Percentiles rank a stretch among this genome's conserved stretches.
Conservation (phyloP, 2,329 filamentous ascomycete species). For the Diaporthe caulivora region DNA sequence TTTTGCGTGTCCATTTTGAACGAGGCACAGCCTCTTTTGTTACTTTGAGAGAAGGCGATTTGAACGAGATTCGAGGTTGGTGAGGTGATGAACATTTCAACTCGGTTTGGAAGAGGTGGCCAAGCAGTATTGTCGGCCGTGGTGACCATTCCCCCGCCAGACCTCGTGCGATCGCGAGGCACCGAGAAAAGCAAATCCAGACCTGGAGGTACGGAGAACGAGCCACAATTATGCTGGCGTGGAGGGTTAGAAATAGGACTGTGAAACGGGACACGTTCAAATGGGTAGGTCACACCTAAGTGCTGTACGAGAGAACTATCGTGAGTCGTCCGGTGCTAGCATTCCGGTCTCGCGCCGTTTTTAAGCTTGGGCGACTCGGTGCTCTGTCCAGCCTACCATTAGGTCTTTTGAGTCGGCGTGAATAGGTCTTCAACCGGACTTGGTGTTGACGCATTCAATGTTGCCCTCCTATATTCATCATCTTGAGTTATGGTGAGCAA, state of each 20-base stretch:
- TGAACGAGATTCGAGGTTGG: no score
- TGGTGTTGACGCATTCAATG: background rate
- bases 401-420: background rate
- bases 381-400: background rate
- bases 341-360: background rate
- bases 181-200: background rate
- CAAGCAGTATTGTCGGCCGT: background rate
- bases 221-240: no score
- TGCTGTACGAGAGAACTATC: background rate
- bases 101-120: background rate
- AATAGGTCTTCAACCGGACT: background rate
- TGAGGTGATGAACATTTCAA: background rate
- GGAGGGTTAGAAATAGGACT: background rate
- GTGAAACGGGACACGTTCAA: background rate
- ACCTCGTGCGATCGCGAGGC: background rate
- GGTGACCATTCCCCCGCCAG: background rate
- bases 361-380: background rate
- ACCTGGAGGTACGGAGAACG: no score
- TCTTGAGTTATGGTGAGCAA: background rate
- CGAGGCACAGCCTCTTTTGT: background rate
- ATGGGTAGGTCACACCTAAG: no score
- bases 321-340: background rate
- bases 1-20: background rate
- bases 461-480: background rate
- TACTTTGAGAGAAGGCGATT: background rate